A percentile compares a stretch with the other conserved stretches of the same genome.
Evolutionary conservation across 148 eudicot genomes (phyloP).

Genomic region (Nepenthes mirabilis): DNA sequence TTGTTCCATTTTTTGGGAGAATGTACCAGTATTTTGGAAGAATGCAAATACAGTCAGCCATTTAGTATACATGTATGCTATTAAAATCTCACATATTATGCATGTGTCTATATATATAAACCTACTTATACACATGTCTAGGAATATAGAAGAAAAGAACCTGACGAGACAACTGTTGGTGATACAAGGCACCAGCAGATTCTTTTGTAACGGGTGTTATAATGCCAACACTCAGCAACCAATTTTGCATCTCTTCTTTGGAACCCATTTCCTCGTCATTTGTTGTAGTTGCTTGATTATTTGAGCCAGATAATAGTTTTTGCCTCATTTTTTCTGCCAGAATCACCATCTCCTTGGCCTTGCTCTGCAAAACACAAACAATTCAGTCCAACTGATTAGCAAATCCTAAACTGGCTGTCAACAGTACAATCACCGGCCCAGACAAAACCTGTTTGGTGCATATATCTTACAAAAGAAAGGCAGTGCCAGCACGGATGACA

Average conservation of each 20-base stretch:
- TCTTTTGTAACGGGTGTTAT: constrained; percentile 97
- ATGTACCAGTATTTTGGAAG: no score
- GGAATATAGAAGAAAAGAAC: constrained; percentile 23
- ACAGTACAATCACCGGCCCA: no score
- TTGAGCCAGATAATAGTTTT: constrained; percentile 71
- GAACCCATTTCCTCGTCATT: constrained; percentile 83
- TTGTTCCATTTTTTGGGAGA: no score
- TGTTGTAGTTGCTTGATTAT: constrained; percentile 30
- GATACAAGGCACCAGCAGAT: constrained; percentile 96
- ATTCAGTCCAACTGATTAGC: background rate
- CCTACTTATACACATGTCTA: background rate
- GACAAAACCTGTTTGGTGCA: no score
- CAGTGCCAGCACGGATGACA: no score
- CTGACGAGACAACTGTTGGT: constrained; percentile 97
- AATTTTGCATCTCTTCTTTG: constrained; percentile 96
- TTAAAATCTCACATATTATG: no score
- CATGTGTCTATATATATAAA: no score
- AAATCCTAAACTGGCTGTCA: background rate
- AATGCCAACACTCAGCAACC: constrained; percentile 91
- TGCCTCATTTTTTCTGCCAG: constrained; percentile 93
- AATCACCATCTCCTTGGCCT: constrained; percentile 98
- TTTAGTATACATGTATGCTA: no score
- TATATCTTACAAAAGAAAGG: no score
- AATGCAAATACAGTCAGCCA: no score
- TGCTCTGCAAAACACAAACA: constrained; percentile 37